Conservation (phyloP, 495 filamentous ascomycete genomes). For the Cercophora sp. region DNA sequence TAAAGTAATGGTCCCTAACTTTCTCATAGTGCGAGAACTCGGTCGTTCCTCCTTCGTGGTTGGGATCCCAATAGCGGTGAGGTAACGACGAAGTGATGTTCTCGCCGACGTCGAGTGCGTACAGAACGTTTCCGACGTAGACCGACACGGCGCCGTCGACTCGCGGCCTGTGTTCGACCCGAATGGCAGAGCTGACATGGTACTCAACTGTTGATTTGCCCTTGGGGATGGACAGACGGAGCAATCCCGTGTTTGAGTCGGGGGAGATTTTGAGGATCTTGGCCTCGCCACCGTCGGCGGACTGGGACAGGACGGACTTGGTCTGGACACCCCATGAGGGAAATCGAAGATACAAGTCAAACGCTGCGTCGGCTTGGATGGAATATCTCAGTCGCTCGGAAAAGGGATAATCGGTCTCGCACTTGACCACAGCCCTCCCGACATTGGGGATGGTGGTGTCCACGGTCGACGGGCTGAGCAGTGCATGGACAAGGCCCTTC, state of each 20-base stretch:
- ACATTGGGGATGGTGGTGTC: slow-evolving; percentile 1
- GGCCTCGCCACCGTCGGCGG: slow-evolving; percentile 22
- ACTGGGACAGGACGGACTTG: slow-evolving; percentile 14
- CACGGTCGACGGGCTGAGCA: slow-evolving; percentile 38
- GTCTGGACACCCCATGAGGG: slow-evolving; percentile 39
- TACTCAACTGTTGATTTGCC: slow-evolving; percentile 25
- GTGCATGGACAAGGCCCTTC: slow-evolving; percentile 36
- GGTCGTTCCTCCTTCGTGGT: background rate
- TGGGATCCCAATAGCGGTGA: slow-evolving; percentile 16
- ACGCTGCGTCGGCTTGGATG: slow-evolving; percentile 34
- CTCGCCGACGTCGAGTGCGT: slow-evolving; percentile 44
- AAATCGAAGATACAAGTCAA: slow-evolving; percentile 48
- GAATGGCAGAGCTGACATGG: slow-evolving; percentile 22
- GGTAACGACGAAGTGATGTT: slow-evolving; percentile 11
- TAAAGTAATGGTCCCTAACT: slow-evolving; percentile 33
- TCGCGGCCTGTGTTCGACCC: slow-evolving; percentile 39
- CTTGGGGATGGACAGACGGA: slow-evolving; percentile 25
- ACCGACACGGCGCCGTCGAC: slow-evolving; percentile 52
- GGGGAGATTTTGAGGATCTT: background rate
- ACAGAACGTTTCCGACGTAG: slow-evolving; percentile 52
- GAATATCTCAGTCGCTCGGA: slow-evolving; percentile 42
- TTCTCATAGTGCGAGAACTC: slow-evolving; percentile 18
- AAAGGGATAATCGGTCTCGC: slow-evolving; percentile 54
- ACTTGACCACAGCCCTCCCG: slow-evolving; percentile 12
- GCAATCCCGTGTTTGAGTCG: slow-evolving; percentile 26